Evolutionary conservation across 2,329 filamentous ascomycete genomes (phyloP), one percentile per base, ranked within the genome.

Genomic region (Scortechinia acanthostroma): DNA sequence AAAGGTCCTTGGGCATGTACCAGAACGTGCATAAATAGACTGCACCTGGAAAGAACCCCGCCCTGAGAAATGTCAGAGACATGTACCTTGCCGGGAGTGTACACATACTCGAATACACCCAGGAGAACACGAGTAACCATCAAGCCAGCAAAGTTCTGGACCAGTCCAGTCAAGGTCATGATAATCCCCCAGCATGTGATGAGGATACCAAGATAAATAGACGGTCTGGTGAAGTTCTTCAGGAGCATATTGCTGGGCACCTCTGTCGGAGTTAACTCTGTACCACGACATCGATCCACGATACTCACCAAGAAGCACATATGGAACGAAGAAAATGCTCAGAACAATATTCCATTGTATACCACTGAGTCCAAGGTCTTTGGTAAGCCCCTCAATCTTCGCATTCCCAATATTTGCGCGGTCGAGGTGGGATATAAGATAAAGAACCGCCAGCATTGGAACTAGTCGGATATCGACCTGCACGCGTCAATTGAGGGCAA

Each of bases 171-270:
- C 21, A 59, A 50, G 1, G 58, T 62, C 62, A 66, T 67, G 42
- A 62, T 54, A 15, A 61, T 53, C 2, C 64, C 64, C 65, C 65
- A 67, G 2, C 51, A 48, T 20, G 55, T 50, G 40, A 59, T 66
- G 2, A 63, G 53, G 0, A 53, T 46, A 22, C 62, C 58, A 48
- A 74, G 65, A 51, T 71, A 73, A 10, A 64, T 52, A 1, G 65
- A 67, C 0, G 70, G 70, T 35, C 68, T 60, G 25, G 25, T 30
- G 45, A 64, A 60, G 47, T 53, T 55, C 47, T 53, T 58, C 5
- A 69, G 57, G 1, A 68, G 44, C 53, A 67, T 60, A 47, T 69
- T 68, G 44, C 62, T 66, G 0, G 63, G 64, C 0, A 65, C 55
- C 43, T 69, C 60, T n/a, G n/a, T n/a, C n/a, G n/a, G n/a, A n/a